Base-by-base conservation (phyloP, 129 eudicot species). In the Escallonia rubra region DNA sequence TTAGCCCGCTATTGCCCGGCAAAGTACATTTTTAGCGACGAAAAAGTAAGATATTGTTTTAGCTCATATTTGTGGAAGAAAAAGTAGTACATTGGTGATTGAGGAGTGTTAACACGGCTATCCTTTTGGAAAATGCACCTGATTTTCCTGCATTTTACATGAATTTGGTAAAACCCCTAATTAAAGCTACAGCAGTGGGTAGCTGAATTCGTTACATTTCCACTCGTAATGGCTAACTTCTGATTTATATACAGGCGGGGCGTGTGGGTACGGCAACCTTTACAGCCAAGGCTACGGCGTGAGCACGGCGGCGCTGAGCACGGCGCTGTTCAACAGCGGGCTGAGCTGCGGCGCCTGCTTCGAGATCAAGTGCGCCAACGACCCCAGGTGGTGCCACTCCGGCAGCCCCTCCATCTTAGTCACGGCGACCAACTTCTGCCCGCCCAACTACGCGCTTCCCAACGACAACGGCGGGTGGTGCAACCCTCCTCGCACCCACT, bases 241-340 rank as follows among this genome's bases (percentile, higher is more conserved):
- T 23, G 34, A 0, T 1, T 23, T 23, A 23, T 1, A 0, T 40
- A 52, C 66, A 90, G 97, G 97, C 4, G 97, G 95, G 45, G 97
- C 97, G 55, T 90, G 97, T 72, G 97, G 97, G 64, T 90, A 89
- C 10, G 96, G 96, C 1, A 90, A 90, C 60, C 64, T 90, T 43
- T 90, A 87, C 91, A 86, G 95, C 79, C 97, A 90, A 71, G 97
- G 97, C 12, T 90, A 87, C 79, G 95, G 95, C 4, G 91, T 87
- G 70, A 90, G 82, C 97, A 90, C 88, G 38, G 96, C 94, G 45
- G 96, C 96, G 23, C 69, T 90, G 6, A 90, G 96, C 81, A 90
- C 96, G 0, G 85, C 94, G 16, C 68, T 90, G 44, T 90, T 90
- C 74, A 90, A 90, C 74, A 86, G 66, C 56, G 95, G 95, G 39